These are phyloP conservation scores for Penicillium sp. DNA, from an alignment of 2,329 filamentous ascomycete genomes.

Conservation along the genomic window DNA sequence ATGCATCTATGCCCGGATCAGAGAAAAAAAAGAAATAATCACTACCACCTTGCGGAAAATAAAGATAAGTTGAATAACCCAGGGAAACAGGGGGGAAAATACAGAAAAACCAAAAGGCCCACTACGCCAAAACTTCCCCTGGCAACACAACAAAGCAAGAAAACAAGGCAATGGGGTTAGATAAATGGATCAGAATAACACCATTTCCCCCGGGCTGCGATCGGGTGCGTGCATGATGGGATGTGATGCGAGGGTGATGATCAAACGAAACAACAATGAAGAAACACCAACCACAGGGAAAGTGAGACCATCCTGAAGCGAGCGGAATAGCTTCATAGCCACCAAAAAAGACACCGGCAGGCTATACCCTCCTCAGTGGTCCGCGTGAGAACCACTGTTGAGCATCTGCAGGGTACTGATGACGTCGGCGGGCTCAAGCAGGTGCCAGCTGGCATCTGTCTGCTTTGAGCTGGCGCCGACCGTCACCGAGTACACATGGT, in stretches of 20 bases:
- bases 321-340: background rate
- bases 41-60: background rate
- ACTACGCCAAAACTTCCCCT: background rate
- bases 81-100: background rate
- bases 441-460: slow-evolving; percentile 85
- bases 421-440: slow-evolving; percentile 86
- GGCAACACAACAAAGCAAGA: background rate
- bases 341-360: no score
- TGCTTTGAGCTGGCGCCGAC: slow-evolving; percentile 91
- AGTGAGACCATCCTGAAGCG: background rate
- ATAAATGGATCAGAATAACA: background rate
- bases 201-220: background rate
- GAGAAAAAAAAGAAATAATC: background rate
- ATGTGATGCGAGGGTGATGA: background rate
- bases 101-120: background rate
- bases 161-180: background rate
- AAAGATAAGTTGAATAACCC: background rate
- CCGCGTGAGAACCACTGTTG: slow-evolving; percentile 47
- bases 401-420: slow-evolving; percentile 64
- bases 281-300: background rate
- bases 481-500: slow-evolving; percentile 85
- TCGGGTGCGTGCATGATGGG: slow-evolving; percentile 10
- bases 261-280: background rate
- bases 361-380: slow-evolving; percentile 19
- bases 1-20: slow-evolving; percentile 16